phyloP scores from a whole-genome alignment of 2,329 filamentous ascomycete species.

The Claviceps capensis region DNA sequence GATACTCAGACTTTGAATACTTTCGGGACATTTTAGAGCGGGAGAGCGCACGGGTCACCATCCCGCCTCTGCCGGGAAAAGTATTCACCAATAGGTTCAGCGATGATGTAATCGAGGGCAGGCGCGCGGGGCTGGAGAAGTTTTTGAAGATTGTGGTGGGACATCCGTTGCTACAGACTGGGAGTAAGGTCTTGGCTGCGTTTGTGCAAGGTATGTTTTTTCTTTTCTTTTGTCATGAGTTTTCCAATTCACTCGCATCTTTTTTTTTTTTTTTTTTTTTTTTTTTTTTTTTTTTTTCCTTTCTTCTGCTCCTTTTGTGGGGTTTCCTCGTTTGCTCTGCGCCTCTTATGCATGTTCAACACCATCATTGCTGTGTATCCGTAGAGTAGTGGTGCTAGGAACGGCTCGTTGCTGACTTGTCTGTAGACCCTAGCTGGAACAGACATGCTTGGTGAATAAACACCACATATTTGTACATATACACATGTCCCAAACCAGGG shows the following conservation, averaged over 20 bases:
- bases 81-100: slow-evolving; percentile 97
- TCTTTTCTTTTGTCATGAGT: neutral
- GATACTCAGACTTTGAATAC: slow-evolving; percentile 97
- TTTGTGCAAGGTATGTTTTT: slow-evolving; percentile 73
- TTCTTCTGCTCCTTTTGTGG: neutral
- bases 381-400: neutral
- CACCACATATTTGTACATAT: no score
- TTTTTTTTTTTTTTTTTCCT: no score
- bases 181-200: slow-evolving; percentile 87
- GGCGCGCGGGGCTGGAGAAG: slow-evolving; percentile 79
- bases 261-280: neutral
- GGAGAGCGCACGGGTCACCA: slow-evolving; percentile 85
- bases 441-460: slow-evolving; percentile 64
- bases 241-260: no score
- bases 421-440: slow-evolving; percentile 76
- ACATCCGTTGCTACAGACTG: slow-evolving; percentile 90
- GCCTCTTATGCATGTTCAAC: neutral
- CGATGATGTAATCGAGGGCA: slow-evolving; percentile 94
- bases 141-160: slow-evolving; percentile 97
- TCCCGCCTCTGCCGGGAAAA: slow-evolving; percentile 89
- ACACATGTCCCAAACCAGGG: neutral
- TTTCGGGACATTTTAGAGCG: slow-evolving; percentile 97
- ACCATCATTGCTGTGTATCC: neutral
- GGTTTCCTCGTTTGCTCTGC: no score
- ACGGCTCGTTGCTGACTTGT: neutral